Base-by-base conservation (phyloP, 768 basidiomycete species). In the Pleurotus eryngii region DNA sequence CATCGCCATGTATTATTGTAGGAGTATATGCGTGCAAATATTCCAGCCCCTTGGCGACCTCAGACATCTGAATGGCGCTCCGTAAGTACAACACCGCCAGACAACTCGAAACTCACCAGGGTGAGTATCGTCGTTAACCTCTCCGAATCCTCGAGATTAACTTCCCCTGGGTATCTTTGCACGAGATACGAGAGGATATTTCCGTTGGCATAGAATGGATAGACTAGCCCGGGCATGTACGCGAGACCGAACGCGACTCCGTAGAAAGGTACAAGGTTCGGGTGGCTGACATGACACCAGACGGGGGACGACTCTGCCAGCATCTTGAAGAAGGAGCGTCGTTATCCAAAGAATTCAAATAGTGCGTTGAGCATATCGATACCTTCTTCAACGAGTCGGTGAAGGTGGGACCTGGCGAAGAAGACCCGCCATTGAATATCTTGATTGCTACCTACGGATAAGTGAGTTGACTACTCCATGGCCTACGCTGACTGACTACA, bases 1-100 rank as follows among this genome's bases (percentile, higher is more conserved):
- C 46, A 51, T 72, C 68, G 6, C 67, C 70, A 59, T 71, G 68
- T 7, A 68, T 49, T 5, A 70, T 48, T 4, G 59, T 38, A 3
- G 57, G 55, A 17, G 50, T 24, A 14, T 50, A 57, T 8, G 9
- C 35, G 39, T 70, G 70, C 7, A 72, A 57, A 49, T 69, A 69
- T 1, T 59, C 30, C 3, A 72, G 57, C 9, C 67, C 71, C 40
- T 53, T 22, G 8, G 66, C 67, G 3, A 65, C 55, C 18, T 61
- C 62, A 3, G 47, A 2, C 26, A 63, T 45, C 66, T 66, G 26
- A 4, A 51, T 14, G 11, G 27, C 27, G 8, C 27, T 8, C 27
- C 9, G 27, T 30, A 2, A 22, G 27, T 6, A 30, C 8, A 7
- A 30, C 27, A 30, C 27, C 9, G 27, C 22, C 22, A 2, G 22